Evolutionary conservation across 2,329 filamentous ascomycete species (phyloP), one percentile per base, ranked within the genome.

Genomic region (Penicillium sp.): DNA sequence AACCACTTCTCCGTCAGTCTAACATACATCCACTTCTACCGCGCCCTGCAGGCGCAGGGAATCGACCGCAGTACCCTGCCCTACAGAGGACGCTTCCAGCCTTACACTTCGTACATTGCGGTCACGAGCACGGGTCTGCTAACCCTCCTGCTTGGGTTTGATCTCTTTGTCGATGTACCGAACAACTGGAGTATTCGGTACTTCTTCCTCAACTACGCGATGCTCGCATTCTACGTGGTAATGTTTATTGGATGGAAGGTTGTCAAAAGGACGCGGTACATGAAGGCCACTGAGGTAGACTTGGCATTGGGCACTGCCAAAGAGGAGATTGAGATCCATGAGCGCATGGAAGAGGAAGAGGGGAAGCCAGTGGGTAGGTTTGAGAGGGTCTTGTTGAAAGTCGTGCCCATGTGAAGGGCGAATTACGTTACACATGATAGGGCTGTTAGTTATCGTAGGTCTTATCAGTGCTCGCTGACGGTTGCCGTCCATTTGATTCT

Each of bases 131-230:
- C 88, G 0, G 83, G 85, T 38, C 74, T 90, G 62, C 91, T 93
- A 86, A 84, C 86, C 0, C 85, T 92, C 66, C 85, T 91, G 2
- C 85, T 88, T 6, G 90, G 90, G 0, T 93, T 91, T 64, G 83
- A 87, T 0, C 87, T 92, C 0, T 93, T 93, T 69, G 72, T 92
- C 55, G 85, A 87, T 31, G 19, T 58, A 2, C 3, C 19, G 0
- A 80, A 79, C 11, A 79, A 82, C 4, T 92, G 89, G 90, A 82
- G 85, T 61, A 72, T 87, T 0, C 82, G 86, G 15, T 84, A 83
- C 19, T 93, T 92, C 72, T 76, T 92, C 31, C 90, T 91, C 71
- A 87, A 86, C 78, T 92, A 92, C 73, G 84, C 86, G 82, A 50
- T 81, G 69, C 83, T 92, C 53, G 84, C 84, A 6, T 76, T 91